phyloP scores from a whole-genome alignment of 768 basidiomycete genomes.

The Leucosporidium scottii region DNA sequence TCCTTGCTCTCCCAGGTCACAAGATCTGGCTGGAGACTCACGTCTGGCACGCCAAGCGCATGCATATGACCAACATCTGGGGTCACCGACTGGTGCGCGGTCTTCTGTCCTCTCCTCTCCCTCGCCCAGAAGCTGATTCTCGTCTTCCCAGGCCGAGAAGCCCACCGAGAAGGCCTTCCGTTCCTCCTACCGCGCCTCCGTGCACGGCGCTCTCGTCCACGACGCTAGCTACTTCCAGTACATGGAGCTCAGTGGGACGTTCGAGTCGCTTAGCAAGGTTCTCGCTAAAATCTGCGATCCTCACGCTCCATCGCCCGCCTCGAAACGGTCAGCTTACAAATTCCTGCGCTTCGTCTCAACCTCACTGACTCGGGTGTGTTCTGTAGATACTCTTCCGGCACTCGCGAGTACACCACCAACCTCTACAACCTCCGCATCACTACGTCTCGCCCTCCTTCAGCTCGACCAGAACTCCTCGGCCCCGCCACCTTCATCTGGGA shows the following conservation, averaged over 20 bases:
- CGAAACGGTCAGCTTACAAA: constrained; percentile 18
- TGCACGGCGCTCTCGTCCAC: constrained; percentile 76
- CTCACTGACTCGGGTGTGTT: neutral
- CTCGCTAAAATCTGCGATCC: constrained; percentile 26
- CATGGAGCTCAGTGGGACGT: constrained; percentile 27
- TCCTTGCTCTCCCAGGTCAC: constrained; percentile 51
- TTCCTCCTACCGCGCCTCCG: constrained; percentile 79
- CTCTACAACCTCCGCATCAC: constrained; percentile 56
- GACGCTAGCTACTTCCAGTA: constrained; percentile 74
- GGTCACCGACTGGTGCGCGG: constrained; percentile 71
- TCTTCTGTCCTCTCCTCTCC: neutral
- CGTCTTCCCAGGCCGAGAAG: constrained; percentile 55
- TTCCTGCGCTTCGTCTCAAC: neutral
- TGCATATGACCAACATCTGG: constrained; percentile 90
- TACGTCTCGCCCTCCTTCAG: constrained; percentile 44
- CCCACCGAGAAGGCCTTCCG: constrained; percentile 90
- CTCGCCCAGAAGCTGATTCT: neutral
- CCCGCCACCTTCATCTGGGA: constrained; percentile 71
- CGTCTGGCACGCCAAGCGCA: constrained; percentile 93
- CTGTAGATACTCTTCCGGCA: constrained; percentile 58
- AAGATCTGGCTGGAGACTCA: constrained; percentile 95
- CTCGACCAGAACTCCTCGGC: constrained; percentile 64
- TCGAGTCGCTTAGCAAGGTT: neutral
- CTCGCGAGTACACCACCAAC: constrained; percentile 59
- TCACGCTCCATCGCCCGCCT: neutral